Conservation (phyloP, 148 eudicot species). For the Diospyros lotus region DNA sequence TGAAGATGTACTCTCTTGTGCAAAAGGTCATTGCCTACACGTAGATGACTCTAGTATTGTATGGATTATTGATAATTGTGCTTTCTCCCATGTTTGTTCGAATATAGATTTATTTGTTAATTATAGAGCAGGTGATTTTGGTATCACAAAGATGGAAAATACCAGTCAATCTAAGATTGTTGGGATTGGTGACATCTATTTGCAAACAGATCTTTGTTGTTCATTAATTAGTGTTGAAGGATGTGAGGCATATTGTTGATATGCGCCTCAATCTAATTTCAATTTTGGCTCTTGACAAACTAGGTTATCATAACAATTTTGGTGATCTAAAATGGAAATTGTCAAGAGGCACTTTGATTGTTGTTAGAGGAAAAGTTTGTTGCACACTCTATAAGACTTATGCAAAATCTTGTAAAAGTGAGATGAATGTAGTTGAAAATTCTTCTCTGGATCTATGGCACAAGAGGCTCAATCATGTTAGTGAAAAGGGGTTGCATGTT, state of each 20-base stretch:
- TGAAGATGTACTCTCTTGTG: too few species aligned
- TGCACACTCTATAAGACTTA: neutral
- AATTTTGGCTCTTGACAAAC: neutral
- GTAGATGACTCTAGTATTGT: too few species aligned
- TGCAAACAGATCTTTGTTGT: too few species aligned
- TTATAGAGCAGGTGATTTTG: too few species aligned
- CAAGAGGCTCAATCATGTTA: slow-evolving; percentile 8
- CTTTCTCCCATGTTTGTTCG: too few species aligned
- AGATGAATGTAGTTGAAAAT: neutral
- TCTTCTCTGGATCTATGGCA: neutral
- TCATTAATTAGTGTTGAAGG: too few species aligned
- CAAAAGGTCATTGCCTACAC: too few species aligned
- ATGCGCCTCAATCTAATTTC: slow-evolving; percentile 12
- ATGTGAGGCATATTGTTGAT: slow-evolving; percentile 16
- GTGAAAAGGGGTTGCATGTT: slow-evolving; percentile 8
- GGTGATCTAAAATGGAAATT: slow-evolving; percentile 3
- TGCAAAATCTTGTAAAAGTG: neutral
- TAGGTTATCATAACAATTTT: neutral
- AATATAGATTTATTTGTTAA: too few species aligned
- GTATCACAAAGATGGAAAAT: too few species aligned
- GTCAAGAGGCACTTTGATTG: slow-evolving; percentile 3
- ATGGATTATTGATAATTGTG: too few species aligned
- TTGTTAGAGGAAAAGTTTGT: slow-evolving; percentile 2
- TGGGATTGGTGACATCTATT: too few species aligned
- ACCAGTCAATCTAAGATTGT: too few species aligned